Evolutionary conservation across 345 rosid species (phyloP), one percentile per base, ranked within the genome.

Genomic region (Eucalyptus caleyi): DNA sequence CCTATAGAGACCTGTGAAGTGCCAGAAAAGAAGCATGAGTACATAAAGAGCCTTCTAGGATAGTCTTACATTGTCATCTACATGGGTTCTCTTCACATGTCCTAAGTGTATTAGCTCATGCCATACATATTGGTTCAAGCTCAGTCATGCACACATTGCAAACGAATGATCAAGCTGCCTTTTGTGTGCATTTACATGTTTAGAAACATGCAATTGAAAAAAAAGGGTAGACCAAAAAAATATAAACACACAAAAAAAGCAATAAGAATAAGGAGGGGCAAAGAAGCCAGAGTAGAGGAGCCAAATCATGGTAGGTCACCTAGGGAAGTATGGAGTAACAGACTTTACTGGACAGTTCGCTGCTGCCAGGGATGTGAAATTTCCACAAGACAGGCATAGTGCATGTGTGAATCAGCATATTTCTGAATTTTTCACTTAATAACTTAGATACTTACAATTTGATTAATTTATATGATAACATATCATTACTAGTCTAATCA

Each of bases 1-100:
- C 98, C 98, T 88, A 95, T 86, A 37, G 99, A 97, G 91, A 93
- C 89, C 99, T 95, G 94, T 45, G 24, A 69, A 69, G 81, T 18
- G 42, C 81, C 81, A 69, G 42, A 69, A 69, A 69, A 37, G 88
- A 42, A 88, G 26, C 77, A 90, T 86, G 87, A 53, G 44, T 21
- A 14, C 56, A 87, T 19, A 86, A 56, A 80, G 69, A 42, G 30
- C 65, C 37, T 30, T 47, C 49, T 21, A 30, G 27, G 40, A 26
- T 32, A 27, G 42, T 19, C 44, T 44, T 9, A 65, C 24, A 60
- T 19, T 40, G 16, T 27, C n/a, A 50, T 21, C 18, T 45, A 27
- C 42, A n/a, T n/a, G 67, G 37, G 67, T 23, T 32, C 44, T 18
- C 42, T 69, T 69, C 81, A 69, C 42, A 69, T 69, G 81, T 32